Evolutionary conservation across 2,329 filamentous ascomycete species (phyloP).

Genomic region (Erysiphe pulchra): DNA sequence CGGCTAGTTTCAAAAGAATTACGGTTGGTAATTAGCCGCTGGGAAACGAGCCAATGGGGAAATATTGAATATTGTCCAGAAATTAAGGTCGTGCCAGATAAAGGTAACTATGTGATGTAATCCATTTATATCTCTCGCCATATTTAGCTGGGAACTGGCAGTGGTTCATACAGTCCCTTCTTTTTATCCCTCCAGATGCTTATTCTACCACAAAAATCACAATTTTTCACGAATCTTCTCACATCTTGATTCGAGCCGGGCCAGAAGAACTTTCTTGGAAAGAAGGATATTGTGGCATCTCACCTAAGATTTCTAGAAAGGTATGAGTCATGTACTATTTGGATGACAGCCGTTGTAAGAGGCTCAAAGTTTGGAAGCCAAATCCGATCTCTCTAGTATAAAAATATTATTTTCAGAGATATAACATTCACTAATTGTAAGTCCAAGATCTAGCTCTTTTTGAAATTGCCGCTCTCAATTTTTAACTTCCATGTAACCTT

Average conservation of each 20-base stretch:
- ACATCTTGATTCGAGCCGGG: background rate
- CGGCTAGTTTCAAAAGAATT: too few relatives aligned
- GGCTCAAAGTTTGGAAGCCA: background rate
- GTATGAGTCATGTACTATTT: constrained; percentile 1
- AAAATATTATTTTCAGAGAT: background rate
- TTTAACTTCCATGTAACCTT: background rate
- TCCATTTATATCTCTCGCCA: constrained; percentile 2
- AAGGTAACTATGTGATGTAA: too few relatives aligned
- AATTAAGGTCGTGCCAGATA: too few relatives aligned
- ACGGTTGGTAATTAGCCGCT: too few relatives aligned
- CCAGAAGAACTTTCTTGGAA: too few relatives aligned
- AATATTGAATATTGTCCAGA: too few relatives aligned
- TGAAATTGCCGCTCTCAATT: background rate
- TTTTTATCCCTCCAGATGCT: constrained; percentile 1
- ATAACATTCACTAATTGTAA: background rate
- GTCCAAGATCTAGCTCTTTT: background rate
- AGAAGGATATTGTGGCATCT: constrained; percentile 1
- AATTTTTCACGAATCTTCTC: background rate
- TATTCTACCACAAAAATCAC: background rate
- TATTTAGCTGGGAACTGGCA: background rate
- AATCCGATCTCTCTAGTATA: background rate
- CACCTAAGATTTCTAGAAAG: background rate
- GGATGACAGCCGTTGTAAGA: constrained; percentile 1
- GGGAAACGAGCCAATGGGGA: too few relatives aligned
- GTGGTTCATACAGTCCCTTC: constrained; percentile 1